A percentile compares a stretch with the other conserved stretches of the same genome.
Conservation (phyloP, 208 protist species). For the Leishmania turanica region DNA sequence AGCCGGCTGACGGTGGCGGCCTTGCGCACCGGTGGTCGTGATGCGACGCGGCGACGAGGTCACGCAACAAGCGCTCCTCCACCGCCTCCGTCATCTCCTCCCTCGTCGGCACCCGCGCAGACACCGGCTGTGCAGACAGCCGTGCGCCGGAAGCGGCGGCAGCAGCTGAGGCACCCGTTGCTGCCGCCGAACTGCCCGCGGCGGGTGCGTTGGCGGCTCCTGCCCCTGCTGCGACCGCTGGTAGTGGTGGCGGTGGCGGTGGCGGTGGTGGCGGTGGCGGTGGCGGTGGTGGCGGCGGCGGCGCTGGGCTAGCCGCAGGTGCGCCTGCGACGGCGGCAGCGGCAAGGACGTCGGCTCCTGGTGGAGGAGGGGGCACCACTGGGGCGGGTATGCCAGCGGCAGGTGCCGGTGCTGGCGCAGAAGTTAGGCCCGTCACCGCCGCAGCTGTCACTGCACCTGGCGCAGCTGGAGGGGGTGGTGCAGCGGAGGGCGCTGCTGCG, state of each 20-base stretch:
- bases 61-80: slow-evolving; percentile 17
- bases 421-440: not conserved
- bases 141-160: not conserved
- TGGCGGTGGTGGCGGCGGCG: not conserved
- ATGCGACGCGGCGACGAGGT: slow-evolving; percentile 7
- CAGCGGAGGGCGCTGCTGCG: not conserved
- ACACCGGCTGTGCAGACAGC: not conserved
- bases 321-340: not conserved
- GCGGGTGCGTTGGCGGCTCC: not conserved
- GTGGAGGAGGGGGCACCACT: not conserved
- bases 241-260: not conserved
- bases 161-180: not conserved
- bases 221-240: not conserved
- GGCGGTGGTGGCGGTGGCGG: not conserved
- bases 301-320: not conserved
- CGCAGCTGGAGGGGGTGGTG: not conserved
- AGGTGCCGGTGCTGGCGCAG: not conserved
- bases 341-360: not conserved
- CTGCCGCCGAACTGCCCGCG: not conserved
- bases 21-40: not conserved
- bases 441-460: not conserved
- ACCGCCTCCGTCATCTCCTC: slow-evolving; percentile 9
- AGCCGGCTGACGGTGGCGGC: too few relatives aligned
- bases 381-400: not conserved
- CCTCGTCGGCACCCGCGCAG: not conserved